Evolutionary conservation across 1,139 yeast genomes (phyloP).

Genomic region (Citeromyces hawaiiensis): DNA sequence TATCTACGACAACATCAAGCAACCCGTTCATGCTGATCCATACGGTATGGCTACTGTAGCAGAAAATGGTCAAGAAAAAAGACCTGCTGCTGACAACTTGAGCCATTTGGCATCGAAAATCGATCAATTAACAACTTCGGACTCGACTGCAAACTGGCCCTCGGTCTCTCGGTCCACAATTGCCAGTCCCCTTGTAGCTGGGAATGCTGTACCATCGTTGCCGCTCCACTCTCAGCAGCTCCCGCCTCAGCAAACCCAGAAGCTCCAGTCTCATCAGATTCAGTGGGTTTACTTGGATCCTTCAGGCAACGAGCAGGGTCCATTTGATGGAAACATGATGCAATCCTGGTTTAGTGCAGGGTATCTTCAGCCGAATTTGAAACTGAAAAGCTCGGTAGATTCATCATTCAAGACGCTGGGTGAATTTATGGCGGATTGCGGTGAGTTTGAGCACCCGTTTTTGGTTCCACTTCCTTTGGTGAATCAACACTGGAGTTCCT

Average conservation of each 20-base stretch:
- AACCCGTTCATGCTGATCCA: not conserved
- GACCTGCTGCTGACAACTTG: not conserved
- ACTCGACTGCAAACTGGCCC: not conserved
- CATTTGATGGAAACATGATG: constrained; percentile 65
- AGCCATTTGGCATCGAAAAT: not conserved
- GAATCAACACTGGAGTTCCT: not conserved
- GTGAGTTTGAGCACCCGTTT: constrained; percentile 47
- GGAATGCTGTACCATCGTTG: constrained; percentile 8
- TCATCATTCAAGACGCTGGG: constrained; percentile 24
- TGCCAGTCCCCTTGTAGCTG: constrained; percentile 6
- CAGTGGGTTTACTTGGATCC: constrained; percentile 70
- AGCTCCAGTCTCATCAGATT: constrained; percentile 20
- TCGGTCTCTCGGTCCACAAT: constrained; percentile 8
- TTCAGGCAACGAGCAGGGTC: constrained; percentile 63
- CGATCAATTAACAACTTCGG: not conserved
- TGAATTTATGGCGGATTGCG: constrained; percentile 30
- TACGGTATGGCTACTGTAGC: not conserved
- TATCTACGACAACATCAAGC: not conserved
- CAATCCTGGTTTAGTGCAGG: constrained; percentile 63
- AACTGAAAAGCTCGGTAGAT: constrained; percentile 42
- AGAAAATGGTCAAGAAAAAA: not conserved
- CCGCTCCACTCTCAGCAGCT: not conserved
- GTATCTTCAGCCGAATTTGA: constrained; percentile 43
- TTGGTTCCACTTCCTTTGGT: constrained; percentile 34
- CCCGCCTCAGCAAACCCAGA: constrained; percentile 9